phyloP scores from a whole-genome alignment of 148 eudicot genomes.

The Nyssa sinensis region DNA sequence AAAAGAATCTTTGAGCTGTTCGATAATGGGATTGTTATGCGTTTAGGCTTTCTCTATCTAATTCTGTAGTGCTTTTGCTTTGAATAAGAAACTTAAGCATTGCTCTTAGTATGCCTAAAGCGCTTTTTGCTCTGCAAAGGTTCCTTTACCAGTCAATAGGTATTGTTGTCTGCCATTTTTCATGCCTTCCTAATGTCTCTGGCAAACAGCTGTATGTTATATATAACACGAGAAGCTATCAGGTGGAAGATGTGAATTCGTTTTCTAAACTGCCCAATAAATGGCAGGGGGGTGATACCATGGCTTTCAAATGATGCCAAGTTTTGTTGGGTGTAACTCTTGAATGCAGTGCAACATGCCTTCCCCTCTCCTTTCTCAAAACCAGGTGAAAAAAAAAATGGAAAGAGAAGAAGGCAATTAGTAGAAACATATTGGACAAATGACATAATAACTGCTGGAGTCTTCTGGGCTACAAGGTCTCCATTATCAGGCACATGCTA shows the following conservation, averaged over 20 bases:
- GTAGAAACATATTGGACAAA: neutral
- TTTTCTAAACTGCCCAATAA: neutral
- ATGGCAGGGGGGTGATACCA: neutral
- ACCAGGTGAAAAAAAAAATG: too few species aligned
- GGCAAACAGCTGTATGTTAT: neutral
- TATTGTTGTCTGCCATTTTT: neutral
- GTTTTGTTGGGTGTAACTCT: neutral
- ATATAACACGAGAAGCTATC: neutral
- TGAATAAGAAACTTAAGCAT: neutral
- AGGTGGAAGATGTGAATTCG: neutral
- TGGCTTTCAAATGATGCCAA: neutral
- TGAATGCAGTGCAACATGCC: too few species aligned
- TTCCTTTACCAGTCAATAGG: neutral
- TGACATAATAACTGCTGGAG: neutral
- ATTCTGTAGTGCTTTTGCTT: neutral
- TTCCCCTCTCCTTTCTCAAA: too few species aligned
- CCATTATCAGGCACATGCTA: neutral
- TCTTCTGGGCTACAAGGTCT: neutral
- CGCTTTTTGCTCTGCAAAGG: neutral
- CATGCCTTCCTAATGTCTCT: neutral
- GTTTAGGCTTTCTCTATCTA: slow-evolving; percentile 1
- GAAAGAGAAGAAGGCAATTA: neutral
- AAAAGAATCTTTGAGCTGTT: neutral
- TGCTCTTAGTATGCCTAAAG: neutral
- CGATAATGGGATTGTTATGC: neutral